Percentiles rank a stretch among this genome's conserved stretches.
Conservation (phyloP, 2,329 filamentous ascomycete species). For the Verticillium albo-atrum region DNA sequence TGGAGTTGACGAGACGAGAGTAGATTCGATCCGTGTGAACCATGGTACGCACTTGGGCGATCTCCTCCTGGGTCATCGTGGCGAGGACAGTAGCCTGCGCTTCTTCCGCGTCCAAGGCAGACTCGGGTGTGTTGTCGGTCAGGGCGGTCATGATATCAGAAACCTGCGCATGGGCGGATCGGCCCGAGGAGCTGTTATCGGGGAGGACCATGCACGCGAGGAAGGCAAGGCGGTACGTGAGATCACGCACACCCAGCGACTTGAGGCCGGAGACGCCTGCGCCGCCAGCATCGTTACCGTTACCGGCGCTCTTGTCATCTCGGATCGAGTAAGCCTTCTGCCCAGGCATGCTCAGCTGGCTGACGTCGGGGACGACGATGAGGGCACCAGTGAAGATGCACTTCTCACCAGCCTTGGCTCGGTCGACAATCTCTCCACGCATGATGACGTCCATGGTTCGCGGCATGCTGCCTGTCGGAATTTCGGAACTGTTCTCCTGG, state of each 20-base stretch:
- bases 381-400: slow-evolving; percentile 96
- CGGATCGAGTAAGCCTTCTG: slow-evolving; percentile 77
- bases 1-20: slow-evolving; percentile 82
- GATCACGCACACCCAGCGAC: slow-evolving; percentile 85
- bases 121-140: slow-evolving; percentile 64
- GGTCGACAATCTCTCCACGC: slow-evolving; percentile 93
- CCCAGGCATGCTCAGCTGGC: slow-evolving; percentile 87
- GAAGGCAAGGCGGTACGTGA: slow-evolving; percentile 96
- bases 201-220: slow-evolving; percentile 93
- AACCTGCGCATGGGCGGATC: slow-evolving; percentile 68
- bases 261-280: slow-evolving; percentile 85
- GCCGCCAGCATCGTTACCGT: slow-evolving; percentile 76
- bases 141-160: slow-evolving; percentile 82
- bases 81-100: slow-evolving; percentile 84
- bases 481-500: slow-evolving; percentile 97
- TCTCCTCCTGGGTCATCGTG: slow-evolving; percentile 80
- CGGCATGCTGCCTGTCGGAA: slow-evolving; percentile 97
- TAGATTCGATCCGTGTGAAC: slow-evolving; percentile 97
- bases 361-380: slow-evolving; percentile 96
- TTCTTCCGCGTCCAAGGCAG: slow-evolving; percentile 69
- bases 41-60: slow-evolving; percentile 87
- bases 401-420: slow-evolving; percentile 95
- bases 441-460: slow-evolving; percentile 96
- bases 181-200: slow-evolving; percentile 76
- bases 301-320: slow-evolving; percentile 69